phyloP scores from a whole-genome alignment of 768 basidiomycete genomes.

The Tubosaeta brunneosetosa region DNA sequence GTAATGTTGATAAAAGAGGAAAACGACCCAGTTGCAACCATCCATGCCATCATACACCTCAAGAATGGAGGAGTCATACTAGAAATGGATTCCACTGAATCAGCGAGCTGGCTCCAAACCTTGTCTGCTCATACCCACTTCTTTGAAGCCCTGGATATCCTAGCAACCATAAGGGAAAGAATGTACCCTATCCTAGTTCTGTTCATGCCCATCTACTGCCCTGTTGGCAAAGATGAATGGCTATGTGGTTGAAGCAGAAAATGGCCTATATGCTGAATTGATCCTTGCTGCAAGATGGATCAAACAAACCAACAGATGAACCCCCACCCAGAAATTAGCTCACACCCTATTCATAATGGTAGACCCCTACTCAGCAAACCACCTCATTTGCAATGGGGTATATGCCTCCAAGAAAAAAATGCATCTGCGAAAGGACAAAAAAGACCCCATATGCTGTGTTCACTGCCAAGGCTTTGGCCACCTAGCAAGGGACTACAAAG shows the following conservation, averaged over 20 bases:
- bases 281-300: neutral
- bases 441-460: neutral
- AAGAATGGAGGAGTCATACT: neutral
- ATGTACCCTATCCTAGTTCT: neutral
- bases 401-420: neutral
- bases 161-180: neutral
- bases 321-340: neutral
- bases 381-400: neutral
- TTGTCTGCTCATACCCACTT: neutral
- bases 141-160: neutral
- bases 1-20: neutral
- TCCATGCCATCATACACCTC: neutral
- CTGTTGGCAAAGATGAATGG: neutral
- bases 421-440: neutral
- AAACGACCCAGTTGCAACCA: neutral
- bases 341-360: neutral
- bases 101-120: neutral
- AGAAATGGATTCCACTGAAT: neutral
- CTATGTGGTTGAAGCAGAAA: neutral
- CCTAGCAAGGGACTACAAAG: neutral
- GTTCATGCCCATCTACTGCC: neutral
- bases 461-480: slow-evolving; percentile 1
- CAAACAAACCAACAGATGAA: neutral
- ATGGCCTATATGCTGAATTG: neutral
- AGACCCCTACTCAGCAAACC: neutral